Base-by-base conservation (phyloP, 2,329 filamentous ascomycete species). In the Ophiostoma piceae region DNA sequence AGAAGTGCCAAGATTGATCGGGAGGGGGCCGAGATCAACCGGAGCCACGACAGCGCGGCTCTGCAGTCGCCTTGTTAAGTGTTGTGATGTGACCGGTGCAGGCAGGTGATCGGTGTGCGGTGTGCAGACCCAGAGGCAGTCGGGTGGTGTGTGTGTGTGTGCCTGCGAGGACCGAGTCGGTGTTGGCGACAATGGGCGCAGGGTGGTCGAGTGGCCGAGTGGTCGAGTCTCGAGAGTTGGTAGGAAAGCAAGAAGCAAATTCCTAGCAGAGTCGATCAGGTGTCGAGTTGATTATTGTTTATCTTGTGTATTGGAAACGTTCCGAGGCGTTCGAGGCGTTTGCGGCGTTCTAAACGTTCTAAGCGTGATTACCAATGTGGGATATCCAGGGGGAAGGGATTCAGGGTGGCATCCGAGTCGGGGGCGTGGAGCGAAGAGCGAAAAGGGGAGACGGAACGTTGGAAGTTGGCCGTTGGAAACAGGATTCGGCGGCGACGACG, bases 21-120 rank as follows among this genome's bases (percentile, higher is more conserved):
- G 8, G 39, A 16, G 16, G 65, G 65, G 37, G 2, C 12, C 37
- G 22, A 66, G 65, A 66, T 66, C 65, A 66, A 47, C 39, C 65
- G 65, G 65, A 47, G 65, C 65, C 65, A 47, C 65, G 65, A 66
- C 37, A 66, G 65, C 65, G 22, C 65, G 65, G 65, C 65, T 65
- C 62, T 65, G 22, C 62, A 41, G 62, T 65, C 62, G 62, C 35
- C 62, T 65, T 65, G 29, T 39, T 66, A 16, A 65, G 32, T 65
- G 62, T 65, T 37, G 26, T 11, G 57, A 32, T 62, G 26, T 32
- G 57, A 32, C 57, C 12, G 57, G 57, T 62, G 12, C 9, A 26
- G 22, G 51, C 32, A 16, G 32, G 35, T 65, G 60, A 62, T 32
- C 57, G 57, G 57, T 60, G 57, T 62, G 57, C 57, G 26, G 57